Evolutionary conservation across 2,329 filamentous ascomycete genomes (phyloP).

Genomic region (Ascochyta fabae): DNA sequence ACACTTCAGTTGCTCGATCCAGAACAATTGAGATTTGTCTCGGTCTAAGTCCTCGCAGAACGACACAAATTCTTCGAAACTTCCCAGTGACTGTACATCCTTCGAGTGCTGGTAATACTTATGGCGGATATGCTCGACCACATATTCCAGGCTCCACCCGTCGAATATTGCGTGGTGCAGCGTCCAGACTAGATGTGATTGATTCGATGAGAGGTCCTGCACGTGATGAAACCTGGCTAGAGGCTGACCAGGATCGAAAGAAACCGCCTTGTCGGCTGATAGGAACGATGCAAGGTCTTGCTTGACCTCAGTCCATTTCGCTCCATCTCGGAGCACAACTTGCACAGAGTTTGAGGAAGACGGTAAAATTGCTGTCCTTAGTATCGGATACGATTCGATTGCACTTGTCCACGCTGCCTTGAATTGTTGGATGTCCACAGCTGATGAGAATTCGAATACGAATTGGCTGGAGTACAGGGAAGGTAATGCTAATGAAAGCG

Average conservation of each 20-base stretch:
- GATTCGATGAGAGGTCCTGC: background rate
- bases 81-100: background rate
- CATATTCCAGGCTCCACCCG: constrained; percentile 1
- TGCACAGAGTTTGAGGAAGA: background rate
- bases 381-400: background rate
- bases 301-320: background rate
- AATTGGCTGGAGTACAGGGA: background rate
- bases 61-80: background rate
- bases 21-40: background rate
- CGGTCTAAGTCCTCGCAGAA: background rate
- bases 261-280: background rate
- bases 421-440: background rate
- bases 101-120: background rate
- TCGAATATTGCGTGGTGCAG: constrained; percentile 4
- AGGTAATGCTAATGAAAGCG: background rate
- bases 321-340: background rate
- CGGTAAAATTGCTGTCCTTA: constrained; percentile 10
- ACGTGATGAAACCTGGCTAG: background rate
- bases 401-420: constrained; percentile 1
- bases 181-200: background rate
- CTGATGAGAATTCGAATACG: background rate
- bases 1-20: background rate
- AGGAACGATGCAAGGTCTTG: constrained; percentile 1
- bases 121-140: background rate
- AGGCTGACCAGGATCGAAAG: constrained; percentile 2